Evolutionary conservation across 306 rosid genomes (phyloP), one percentile per base, ranked within the genome.

Genomic region (Ceratonia siliqua): DNA sequence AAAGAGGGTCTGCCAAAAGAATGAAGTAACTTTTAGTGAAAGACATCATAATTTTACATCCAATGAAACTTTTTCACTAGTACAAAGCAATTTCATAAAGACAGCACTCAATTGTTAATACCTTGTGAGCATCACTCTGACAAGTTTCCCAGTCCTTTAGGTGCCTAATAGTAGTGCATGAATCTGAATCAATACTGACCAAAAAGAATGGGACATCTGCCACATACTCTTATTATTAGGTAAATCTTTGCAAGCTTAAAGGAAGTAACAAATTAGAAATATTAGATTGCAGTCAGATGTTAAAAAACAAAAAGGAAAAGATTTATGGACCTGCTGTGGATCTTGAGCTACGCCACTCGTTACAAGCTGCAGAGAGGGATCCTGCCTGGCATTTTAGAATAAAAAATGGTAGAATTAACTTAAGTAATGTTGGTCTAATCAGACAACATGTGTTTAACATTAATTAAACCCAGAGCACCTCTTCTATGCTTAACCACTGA

Each of bases 131-230:
- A 78, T 80, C 50, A 12, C 62, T 81, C 67, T 80, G 91, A 79
- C 80, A 84, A 64, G 83, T 78, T 74, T 91, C 96, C 94, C 90
- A 90, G 72, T 91, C 93, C 86, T 85, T 91, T 64, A 94, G 79
- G 78, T 75, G 92, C 84, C 79, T 94, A 63, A 91, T 56, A 48
- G 87, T 84, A 48, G 95, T 89, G 8, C 7, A 70, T 41, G 97
- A 90, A 70, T 82, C 86, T 24, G 89, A 50, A 79, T 86, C 92
- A 54, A 90, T 67, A 25, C 75, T 74, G 81, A 90, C 86, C 50
- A 90, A 66, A 85, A 94, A 94, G 86, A 94, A 94, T 11, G 94
- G 97, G 66, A 88, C 80, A 79, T 87, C 97, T 94, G 93, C 83
- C 77, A 78, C 18, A 71, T 78, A 75, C 24, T 78, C 73, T 74